Conservation (phyloP, 2,329 filamentous ascomycete species). For the Thermothelomyces thermophilus region DNA sequence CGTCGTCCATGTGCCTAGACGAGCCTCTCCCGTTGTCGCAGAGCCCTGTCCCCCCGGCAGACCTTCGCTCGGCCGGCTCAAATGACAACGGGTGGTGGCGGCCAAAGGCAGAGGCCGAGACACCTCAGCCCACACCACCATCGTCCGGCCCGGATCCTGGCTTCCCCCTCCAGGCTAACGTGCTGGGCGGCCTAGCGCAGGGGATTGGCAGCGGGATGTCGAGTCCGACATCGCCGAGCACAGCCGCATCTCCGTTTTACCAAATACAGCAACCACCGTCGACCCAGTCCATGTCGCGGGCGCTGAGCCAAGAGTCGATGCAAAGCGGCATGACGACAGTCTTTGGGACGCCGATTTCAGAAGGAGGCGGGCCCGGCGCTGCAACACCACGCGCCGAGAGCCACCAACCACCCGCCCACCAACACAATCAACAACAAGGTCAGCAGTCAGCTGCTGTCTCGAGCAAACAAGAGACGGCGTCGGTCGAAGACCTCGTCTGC, state of each 20-base stretch:
- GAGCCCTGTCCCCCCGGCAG: slow-evolving; percentile 10
- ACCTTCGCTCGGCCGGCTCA: slow-evolving; percentile 6
- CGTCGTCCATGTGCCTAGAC: slow-evolving; percentile 21
- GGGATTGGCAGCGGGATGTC: slow-evolving; percentile 8
- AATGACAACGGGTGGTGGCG: slow-evolving; percentile 19
- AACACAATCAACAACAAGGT: background rate
- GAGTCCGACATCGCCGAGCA: slow-evolving; percentile 17
- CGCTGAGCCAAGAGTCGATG: slow-evolving; percentile 22
- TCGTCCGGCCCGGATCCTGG: slow-evolving; percentile 7
- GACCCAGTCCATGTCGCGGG: slow-evolving; percentile 15
- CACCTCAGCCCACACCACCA: slow-evolving; percentile 12
- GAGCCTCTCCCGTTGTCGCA: slow-evolving; percentile 11
- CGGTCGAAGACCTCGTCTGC: slow-evolving; percentile 25
- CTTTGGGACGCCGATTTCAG: slow-evolving; percentile 13
- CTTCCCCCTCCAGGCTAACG: slow-evolving; percentile 15
- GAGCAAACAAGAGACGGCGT: slow-evolving; percentile 10
- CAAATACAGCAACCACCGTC: slow-evolving; percentile 10
- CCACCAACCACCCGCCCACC: slow-evolving; percentile 1
- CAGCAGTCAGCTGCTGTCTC: slow-evolving; percentile 9
- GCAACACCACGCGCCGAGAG: slow-evolving; percentile 11
- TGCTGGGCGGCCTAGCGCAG: slow-evolving; percentile 5
- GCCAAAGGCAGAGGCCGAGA: slow-evolving; percentile 11
- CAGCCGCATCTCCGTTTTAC: slow-evolving; percentile 15
- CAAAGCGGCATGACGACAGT: slow-evolving; percentile 12
- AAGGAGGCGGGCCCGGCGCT: slow-evolving; percentile 8